Evolutionary conservation across 1,139 yeast genomes (phyloP).

Genomic region (Debaryomycetaceae sp.): DNA sequence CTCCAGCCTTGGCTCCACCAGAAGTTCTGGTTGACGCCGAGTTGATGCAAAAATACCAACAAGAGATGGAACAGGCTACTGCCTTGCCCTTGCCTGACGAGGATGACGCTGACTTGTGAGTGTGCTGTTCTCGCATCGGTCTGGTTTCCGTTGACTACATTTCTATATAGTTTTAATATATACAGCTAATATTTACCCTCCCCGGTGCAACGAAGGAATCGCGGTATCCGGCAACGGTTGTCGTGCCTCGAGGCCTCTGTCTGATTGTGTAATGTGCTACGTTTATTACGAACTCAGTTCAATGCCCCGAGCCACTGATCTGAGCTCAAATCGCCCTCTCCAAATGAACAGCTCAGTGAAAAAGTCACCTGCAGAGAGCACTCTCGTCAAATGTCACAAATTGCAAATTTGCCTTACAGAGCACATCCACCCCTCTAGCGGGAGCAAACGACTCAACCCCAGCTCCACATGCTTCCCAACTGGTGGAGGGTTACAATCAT

Average conservation of each 20-base stretch:
- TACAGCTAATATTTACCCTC: not conserved
- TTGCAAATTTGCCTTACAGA: not conserved
- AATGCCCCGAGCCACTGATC: too few relatives aligned
- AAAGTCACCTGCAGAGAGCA: not conserved
- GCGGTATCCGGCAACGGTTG: too few relatives aligned
- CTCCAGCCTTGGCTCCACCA: slow-evolving; percentile 99
- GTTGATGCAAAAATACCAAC: slow-evolving; percentile 97
- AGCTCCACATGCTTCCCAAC: too few relatives aligned
- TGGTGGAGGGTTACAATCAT: too few relatives aligned
- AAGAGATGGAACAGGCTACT: slow-evolving; percentile 99
- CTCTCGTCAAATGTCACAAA: not conserved
- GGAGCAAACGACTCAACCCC: too few relatives aligned
- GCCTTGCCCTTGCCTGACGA: slow-evolving; percentile 99
- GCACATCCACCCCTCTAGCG: not conserved
- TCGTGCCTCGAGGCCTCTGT: too few relatives aligned
- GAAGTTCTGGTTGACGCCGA: slow-evolving; percentile 96
- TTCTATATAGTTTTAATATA: not conserved
- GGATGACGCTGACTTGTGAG: slow-evolving; percentile 97
- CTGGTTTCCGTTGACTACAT: not conserved
- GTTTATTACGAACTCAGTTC: too few relatives aligned
- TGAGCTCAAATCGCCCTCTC: too few relatives aligned
- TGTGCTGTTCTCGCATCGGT: not conserved
- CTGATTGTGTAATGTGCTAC: too few relatives aligned
- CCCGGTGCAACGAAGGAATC: too few relatives aligned
- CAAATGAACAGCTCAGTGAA: too few relatives aligned